A percentile compares a stretch with the other conserved stretches of the same genome.
These are phyloP conservation scores for Cryptococcus hybrid DNA, from an alignment of 1,284 basidiomycete species.

Conservation along the genomic window DNA sequence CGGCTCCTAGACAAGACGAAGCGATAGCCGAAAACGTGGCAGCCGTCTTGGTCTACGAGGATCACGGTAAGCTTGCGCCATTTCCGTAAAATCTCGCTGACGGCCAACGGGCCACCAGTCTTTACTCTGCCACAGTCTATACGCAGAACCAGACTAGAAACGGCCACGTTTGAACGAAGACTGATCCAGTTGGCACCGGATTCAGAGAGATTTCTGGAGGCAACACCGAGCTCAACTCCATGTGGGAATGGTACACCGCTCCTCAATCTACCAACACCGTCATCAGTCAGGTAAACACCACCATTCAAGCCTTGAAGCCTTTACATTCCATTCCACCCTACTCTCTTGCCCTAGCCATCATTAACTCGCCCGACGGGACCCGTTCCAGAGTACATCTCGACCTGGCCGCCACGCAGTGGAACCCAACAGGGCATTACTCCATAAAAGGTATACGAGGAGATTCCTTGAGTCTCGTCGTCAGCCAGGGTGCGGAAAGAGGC, in stretches of 20 bases:
- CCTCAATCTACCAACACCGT: slow-evolving; percentile 7
- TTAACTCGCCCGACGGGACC: slow-evolving; percentile 16
- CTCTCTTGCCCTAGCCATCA: slow-evolving; percentile 24
- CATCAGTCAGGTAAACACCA: slow-evolving; percentile 15
- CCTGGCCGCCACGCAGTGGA: slow-evolving; percentile 23
- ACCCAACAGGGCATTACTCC: slow-evolving; percentile 4
- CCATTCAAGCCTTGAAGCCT: slow-evolving; percentile 23
- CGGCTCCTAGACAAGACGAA: background rate
- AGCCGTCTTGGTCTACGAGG: slow-evolving; percentile 11
- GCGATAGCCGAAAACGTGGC: slow-evolving; percentile 1
- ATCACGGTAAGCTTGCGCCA: slow-evolving; percentile 5
- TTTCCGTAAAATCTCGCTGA: background rate
- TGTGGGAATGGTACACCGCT: slow-evolving; percentile 25
- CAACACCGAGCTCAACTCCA: slow-evolving; percentile 1
- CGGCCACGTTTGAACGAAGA: slow-evolving; percentile 13
- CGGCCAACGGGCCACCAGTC: background rate
- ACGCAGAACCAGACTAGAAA: slow-evolving; percentile 1
- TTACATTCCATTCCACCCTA: slow-evolving; percentile 25
- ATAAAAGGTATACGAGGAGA: slow-evolving; percentile 8
- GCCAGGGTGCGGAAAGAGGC: slow-evolving; percentile 29
- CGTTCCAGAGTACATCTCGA: slow-evolving; percentile 6
- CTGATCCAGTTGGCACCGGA: slow-evolving; percentile 13
- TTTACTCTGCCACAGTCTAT: background rate
- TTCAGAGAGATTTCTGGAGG: slow-evolving; percentile 20
- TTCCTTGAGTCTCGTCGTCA: slow-evolving; percentile 11